Conservation (phyloP, 2,329 filamentous ascomycete species). For the Aspergillus unguis region DNA sequence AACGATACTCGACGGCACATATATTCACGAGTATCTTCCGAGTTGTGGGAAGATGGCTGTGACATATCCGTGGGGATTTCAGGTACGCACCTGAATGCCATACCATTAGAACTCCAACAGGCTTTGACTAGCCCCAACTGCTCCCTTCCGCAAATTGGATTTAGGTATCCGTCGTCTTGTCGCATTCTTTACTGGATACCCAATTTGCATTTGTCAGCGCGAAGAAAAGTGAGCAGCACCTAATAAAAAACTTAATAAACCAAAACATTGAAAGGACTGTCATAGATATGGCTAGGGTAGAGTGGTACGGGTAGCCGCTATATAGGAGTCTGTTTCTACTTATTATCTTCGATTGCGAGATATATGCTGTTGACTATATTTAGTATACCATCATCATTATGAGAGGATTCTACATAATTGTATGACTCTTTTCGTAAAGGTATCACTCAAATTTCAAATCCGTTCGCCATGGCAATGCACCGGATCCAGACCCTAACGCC, state of each 20-base stretch:
- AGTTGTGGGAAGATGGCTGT: not conserved
- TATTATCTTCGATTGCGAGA: constrained; percentile 1
- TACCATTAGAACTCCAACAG: not conserved
- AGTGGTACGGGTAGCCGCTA: constrained; percentile 1
- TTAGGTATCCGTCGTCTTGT: not conserved
- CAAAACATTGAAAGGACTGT: not conserved
- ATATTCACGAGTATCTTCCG: not conserved
- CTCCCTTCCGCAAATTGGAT: not conserved
- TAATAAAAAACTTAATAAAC: not conserved
- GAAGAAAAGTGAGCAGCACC: constrained; percentile 8
- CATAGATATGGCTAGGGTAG: not conserved
- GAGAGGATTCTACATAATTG: not conserved
- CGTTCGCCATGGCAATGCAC: constrained; percentile 6
- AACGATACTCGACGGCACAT: too few species aligned
- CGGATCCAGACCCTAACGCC: constrained; percentile 5
- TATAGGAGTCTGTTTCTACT: constrained; percentile 4
- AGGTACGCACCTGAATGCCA: not conserved
- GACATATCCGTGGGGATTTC: constrained; percentile 4
- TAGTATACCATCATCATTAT: not conserved
- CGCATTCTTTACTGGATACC: constrained; percentile 31
- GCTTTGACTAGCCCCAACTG: not conserved
- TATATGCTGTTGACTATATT: not conserved
- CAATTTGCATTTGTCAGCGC: constrained; percentile 23
- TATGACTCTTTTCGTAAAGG: not conserved
- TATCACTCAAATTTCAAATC: not conserved